Base-by-base conservation (phyloP, 306 rosid species). In the Alnus rubra region DNA sequence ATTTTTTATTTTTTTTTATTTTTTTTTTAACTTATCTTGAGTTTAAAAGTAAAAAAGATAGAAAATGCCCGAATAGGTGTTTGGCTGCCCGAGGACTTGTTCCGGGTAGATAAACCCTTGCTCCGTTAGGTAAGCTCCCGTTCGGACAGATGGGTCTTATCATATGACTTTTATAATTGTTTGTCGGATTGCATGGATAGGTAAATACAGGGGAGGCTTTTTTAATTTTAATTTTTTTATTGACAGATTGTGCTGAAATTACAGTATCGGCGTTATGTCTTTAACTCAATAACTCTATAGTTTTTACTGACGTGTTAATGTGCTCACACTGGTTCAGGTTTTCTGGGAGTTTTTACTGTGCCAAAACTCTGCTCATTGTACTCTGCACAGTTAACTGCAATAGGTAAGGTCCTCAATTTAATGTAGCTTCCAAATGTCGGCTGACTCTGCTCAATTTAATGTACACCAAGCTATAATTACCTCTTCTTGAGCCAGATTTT, bases 311-410 rank as follows among this genome's bases (percentile, higher is more conserved):
- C 88, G 63, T 65, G 53, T 77, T 69, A 75, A 67, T 82, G 73
- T 80, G 80, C 74, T 79, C 44, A 71, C 48, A 71, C 48, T 80
- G 76, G 58, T 68, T 39, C 96, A 94, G 98, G 98, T 62, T 94
- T 94, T 87, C 81, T 92, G 68, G 98, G 92, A 60, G 92, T 90
- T 30, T 94, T 94, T 56, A 94, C 92, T 4, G 80, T 94, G 49
- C 98, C 98, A 76, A 94, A 89, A 80, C 54, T 92, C 79, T 90
- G 91, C 77, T 88, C 93, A 4, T 87, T 86, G 10, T 92, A 92
- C 73, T 92, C 97, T 45, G 74, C 92, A 60, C 97, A 88, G 78
- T 79, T 94, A 53, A 84, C 92, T 68, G 90, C 89, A 68, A 89
- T 84, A 69, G 98, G 98, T 94, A 94, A 90, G 72, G 81, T 75